These are phyloP conservation scores for Solanum medicagineum DNA, from an alignment of 257 asterid genomes.

Conservation along the genomic window DNA sequence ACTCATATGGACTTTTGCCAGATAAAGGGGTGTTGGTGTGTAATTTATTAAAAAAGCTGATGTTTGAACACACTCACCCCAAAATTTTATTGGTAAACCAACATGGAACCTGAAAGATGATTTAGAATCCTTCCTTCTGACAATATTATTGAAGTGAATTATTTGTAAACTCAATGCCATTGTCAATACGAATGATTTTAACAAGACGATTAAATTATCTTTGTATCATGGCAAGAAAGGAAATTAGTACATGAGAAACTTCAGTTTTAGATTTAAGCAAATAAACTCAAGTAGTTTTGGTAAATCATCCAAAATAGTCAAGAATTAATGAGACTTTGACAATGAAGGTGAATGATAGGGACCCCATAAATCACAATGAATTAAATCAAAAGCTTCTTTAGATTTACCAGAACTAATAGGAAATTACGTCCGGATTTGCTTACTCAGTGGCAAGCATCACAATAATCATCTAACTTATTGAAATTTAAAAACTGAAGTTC, in stretches of 20 bases:
- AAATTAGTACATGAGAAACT: not conserved
- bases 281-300: not conserved
- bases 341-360: not conserved
- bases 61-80: not conserved
- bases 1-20: not conserved
- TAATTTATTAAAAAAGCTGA: not conserved
- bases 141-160: not conserved
- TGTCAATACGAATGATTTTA: not conserved
- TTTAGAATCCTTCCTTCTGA: not conserved
- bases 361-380: slow-evolving; percentile 1
- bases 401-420: not conserved
- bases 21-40: not conserved
- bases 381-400: not conserved
- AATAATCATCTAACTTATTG: too few species aligned
- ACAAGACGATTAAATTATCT: not conserved
- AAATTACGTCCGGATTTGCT: too few species aligned
- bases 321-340: not conserved
- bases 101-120: not conserved
- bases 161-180: not conserved
- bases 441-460: too few species aligned
- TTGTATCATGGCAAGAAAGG: not conserved
- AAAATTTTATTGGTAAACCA: not conserved
- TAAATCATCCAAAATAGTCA: not conserved
- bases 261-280: not conserved
- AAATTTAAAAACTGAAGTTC: too few species aligned